These are phyloP conservation scores for Penicillium sp. DNA, from an alignment of 2,329 filamentous ascomycete species.

Conservation along the genomic window DNA sequence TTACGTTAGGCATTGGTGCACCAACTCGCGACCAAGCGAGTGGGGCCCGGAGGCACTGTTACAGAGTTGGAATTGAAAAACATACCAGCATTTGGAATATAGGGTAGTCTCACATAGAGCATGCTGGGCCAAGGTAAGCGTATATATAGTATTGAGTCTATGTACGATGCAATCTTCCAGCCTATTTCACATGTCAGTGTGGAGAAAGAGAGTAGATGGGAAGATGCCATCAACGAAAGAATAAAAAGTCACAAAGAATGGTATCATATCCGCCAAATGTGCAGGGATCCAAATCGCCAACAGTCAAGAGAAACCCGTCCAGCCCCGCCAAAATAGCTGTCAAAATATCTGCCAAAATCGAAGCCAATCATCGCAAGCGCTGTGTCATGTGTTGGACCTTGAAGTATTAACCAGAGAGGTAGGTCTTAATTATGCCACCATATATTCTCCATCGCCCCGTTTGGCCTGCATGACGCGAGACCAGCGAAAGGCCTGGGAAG, in stretches of 20 bases:
- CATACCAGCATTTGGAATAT: neutral
- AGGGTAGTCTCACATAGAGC: neutral
- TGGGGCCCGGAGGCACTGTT: too few relatives aligned
- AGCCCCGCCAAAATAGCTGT: neutral
- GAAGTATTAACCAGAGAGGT: neutral
- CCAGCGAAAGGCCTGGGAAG: constrained; percentile 35
- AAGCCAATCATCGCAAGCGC: neutral
- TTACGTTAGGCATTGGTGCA: too few relatives aligned
- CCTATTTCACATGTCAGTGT: neutral
- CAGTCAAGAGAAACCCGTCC: constrained; percentile 1
- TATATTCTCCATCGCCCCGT: constrained; percentile 37
- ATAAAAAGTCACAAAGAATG: constrained; percentile 7
- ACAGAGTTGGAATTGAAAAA: too few relatives aligned
- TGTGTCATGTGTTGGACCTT: neutral
- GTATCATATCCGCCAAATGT: constrained; percentile 18
- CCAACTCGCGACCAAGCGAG: too few relatives aligned
- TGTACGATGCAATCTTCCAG: neutral
- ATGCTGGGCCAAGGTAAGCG: neutral
- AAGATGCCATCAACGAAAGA: neutral
- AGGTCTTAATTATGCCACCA: constrained; percentile 31
- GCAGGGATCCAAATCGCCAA: constrained; percentile 8
- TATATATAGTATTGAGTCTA: neutral
- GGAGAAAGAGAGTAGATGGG: neutral
- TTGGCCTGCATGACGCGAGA: constrained; percentile 37
- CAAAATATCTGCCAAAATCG: neutral